phyloP scores from a whole-genome alignment of 2,329 filamentous ascomycete genomes.

The Phyllosticta citribraziliensis region DNA sequence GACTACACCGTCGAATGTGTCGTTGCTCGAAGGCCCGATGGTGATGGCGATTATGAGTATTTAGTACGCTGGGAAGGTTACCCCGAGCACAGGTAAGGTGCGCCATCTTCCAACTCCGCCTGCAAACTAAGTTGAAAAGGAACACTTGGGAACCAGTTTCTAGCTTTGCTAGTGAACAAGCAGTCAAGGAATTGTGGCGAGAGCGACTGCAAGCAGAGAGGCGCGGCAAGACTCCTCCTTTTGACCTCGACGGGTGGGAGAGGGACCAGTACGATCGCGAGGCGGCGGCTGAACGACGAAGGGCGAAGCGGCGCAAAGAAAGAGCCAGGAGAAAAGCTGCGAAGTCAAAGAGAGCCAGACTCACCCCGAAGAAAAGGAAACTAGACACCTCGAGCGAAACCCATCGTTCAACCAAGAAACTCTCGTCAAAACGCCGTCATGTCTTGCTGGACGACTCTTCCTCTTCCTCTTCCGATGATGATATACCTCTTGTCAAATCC shows the following conservation, averaged over 20 bases:
- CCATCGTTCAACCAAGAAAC: neutral
- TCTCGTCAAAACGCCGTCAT: neutral
- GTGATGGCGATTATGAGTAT: constrained; percentile 35
- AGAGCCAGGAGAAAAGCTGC: neutral
- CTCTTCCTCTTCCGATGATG: neutral
- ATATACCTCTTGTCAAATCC: neutral
- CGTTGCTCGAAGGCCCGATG: constrained; percentile 28
- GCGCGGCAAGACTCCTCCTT: neutral
- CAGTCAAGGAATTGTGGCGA: neutral
- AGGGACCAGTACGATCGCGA: neutral
- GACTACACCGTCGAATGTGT: constrained; percentile 19
- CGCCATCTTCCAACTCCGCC: neutral
- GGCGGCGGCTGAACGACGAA: neutral
- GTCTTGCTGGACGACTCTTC: neutral
- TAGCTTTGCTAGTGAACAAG: neutral
- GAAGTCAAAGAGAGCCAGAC: neutral
- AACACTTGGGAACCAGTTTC: neutral
- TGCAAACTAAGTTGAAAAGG: neutral
- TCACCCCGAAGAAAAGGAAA: neutral
- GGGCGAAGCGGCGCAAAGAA: neutral
- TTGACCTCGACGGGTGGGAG: neutral
- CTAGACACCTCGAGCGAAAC: neutral
- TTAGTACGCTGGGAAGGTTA: constrained; percentile 58
- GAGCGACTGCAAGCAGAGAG: neutral
- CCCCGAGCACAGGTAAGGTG: constrained; percentile 27